Percentiles rank a stretch among this genome's conserved stretches.
Evolutionary conservation across 2,329 filamentous ascomycete species (phyloP).

Genomic region (Esteya vermicola): DNA sequence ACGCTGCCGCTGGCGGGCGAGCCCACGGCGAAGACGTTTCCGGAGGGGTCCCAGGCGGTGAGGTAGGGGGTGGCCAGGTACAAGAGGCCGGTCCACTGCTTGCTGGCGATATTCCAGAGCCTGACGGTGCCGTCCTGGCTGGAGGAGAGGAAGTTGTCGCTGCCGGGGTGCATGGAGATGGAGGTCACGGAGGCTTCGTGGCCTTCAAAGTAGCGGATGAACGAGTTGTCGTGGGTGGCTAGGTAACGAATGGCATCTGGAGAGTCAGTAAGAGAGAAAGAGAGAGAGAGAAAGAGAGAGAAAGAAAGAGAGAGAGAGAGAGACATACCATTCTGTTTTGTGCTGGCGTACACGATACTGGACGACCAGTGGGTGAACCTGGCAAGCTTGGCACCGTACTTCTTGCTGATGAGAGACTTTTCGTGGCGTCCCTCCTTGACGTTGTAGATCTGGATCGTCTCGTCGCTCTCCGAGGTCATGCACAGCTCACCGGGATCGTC

Average conservation of each 20-base stretch:
- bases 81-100: constrained; percentile 66
- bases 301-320: neutral
- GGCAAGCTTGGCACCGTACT: constrained; percentile 89
- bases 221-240: constrained; percentile 88
- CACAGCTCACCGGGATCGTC: constrained; percentile 89
- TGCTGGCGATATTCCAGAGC: constrained; percentile 76
- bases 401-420: constrained; percentile 85
- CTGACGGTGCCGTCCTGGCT: constrained; percentile 82
- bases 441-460: constrained; percentile 91
- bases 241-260: constrained; percentile 71
- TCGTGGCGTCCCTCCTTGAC: constrained; percentile 79
- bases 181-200: constrained; percentile 76
- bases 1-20: constrained; percentile 67
- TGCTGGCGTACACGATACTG: constrained; percentile 89
- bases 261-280: neutral
- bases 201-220: constrained; percentile 90
- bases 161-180: constrained; percentile 69
- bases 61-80: constrained; percentile 71
- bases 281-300: neutral
- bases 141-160: constrained; percentile 85
- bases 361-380: constrained; percentile 87
- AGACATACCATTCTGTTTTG: constrained; percentile 68
- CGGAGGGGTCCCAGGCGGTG: constrained; percentile 82
- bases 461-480: constrained; percentile 83
- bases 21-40: constrained; percentile 79